Evolutionary conservation across 2,329 filamentous ascomycete genomes (phyloP), one percentile per base, ranked within the genome.

Genomic region (Talaromyces albobiverticillius): DNA sequence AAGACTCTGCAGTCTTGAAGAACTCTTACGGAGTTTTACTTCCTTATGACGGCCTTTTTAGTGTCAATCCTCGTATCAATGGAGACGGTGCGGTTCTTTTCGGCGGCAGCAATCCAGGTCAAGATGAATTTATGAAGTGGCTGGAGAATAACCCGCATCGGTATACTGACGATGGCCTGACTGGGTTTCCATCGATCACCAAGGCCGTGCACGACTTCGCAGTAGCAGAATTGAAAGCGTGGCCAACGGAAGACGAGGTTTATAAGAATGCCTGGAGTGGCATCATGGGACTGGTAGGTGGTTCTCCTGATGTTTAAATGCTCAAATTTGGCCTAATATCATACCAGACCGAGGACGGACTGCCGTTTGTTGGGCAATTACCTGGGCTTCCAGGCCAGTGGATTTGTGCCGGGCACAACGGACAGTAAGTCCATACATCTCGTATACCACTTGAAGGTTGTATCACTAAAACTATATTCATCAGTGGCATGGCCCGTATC

Each of bases 351-450:
- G 45, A 20, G 36, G 45, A 47, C 20, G 45, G 45, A 23, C 18
- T 47, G 20, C 45, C 45, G 9, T 47, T 47, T n/a, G 29, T 47
- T 16, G 45, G 45, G 20, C 18, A 47, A 16, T 36, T 47, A 36
- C 45, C 45, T 47, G 45, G 45, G 22, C 45, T 47, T 23, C 31
- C 45, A n/a, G 45, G 31, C 16, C 45, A 47, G 45, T 47, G 45
- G 45, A 23, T 47, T 34, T 47, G 45, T 34, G 45, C 45, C 22
- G 45, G 45, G 13, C 45, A 47, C 3, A 20, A 47, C 29, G 45
- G 45, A 47, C 45, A 47, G 45, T 47, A 36, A 47, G 45, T 34
- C 18, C 31, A 23, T n/a, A 22, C 18, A n/a, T n/a, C 18, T 9
- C n/a, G 3, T 8, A 38, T 14, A 34, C n/a, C 3, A 10, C 3